phyloP scores from a whole-genome alignment of 495 filamentous ascomycete genomes.

The Xylaria grammica region DNA sequence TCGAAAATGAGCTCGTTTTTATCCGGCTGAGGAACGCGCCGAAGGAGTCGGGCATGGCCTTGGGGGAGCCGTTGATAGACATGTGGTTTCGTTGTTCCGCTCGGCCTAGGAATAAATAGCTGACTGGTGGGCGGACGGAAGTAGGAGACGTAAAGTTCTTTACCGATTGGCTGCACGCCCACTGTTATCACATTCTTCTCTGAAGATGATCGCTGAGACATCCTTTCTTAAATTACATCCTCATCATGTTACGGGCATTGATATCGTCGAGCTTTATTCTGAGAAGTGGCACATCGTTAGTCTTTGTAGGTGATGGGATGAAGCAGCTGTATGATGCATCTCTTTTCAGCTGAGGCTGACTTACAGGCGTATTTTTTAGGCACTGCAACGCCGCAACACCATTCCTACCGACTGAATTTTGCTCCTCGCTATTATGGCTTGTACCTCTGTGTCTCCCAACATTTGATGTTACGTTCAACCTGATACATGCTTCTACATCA shows the following conservation, averaged over 20 bases:
- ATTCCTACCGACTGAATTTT: too few relatives aligned
- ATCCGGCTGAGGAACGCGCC: background rate
- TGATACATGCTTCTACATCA: too few relatives aligned
- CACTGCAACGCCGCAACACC: too few relatives aligned
- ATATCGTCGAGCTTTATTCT: background rate
- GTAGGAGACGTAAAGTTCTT: background rate
- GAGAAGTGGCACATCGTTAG: too few relatives aligned
- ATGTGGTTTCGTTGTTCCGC: background rate
- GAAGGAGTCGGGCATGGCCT: background rate
- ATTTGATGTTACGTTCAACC: too few relatives aligned
- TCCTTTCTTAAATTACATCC: background rate
- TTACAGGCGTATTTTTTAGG: background rate
- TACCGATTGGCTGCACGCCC: background rate
- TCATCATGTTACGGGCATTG: background rate
- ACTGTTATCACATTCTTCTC: background rate
- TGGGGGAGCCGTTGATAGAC: background rate
- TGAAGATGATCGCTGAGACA: background rate
- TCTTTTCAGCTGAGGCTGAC: background rate
- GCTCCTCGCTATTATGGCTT: too few relatives aligned
- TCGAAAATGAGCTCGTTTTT: background rate
- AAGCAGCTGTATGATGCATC: background rate
- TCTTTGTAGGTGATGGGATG: background rate
- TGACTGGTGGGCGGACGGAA: background rate
- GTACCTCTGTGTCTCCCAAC: too few relatives aligned
- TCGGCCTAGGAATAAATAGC: background rate